phyloP scores from a whole-genome alignment of 2,329 filamentous ascomycete genomes.

The Arthrobotrys sinensis region DNA sequence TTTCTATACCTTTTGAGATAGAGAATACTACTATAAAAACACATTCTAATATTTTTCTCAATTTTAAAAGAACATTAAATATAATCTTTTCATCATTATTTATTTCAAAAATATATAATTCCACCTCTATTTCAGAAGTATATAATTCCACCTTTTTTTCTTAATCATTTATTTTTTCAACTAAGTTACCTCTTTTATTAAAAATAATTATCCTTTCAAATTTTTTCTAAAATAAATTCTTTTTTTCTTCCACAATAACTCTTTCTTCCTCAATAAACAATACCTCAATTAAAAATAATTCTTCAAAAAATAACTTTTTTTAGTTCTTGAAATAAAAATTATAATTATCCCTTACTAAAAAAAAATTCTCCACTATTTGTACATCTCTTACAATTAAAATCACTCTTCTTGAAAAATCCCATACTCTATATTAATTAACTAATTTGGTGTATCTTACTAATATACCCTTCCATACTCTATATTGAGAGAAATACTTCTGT shows the following conservation, averaged over 20 bases:
- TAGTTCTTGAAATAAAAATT: slow-evolving; percentile 20
- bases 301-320: neutral
- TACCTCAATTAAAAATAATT: neutral
- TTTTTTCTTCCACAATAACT: neutral
- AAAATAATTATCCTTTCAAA: too few relatives aligned
- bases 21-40: too few relatives aligned
- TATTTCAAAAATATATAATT: too few relatives aligned
- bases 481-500: neutral
- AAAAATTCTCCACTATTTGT: neutral
- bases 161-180: too few relatives aligned
- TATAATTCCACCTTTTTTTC: too few relatives aligned
- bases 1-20: too few relatives aligned
- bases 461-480: slow-evolving; percentile 2
- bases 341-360: slow-evolving; percentile 4
- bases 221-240: too few relatives aligned
- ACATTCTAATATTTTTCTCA: too few relatives aligned
- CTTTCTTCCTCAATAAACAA: neutral
- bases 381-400: slow-evolving; percentile 1
- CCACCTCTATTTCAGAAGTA: too few relatives aligned
- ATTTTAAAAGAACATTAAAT: too few relatives aligned
- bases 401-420: neutral
- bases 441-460: neutral
- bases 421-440: slow-evolving; percentile 3
- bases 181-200: too few relatives aligned
- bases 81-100: too few relatives aligned